Evolutionary conservation across 495 filamentous ascomycete species (phyloP), one percentile per base, ranked within the genome.

Genomic region (Lophiotrema nucula): DNA sequence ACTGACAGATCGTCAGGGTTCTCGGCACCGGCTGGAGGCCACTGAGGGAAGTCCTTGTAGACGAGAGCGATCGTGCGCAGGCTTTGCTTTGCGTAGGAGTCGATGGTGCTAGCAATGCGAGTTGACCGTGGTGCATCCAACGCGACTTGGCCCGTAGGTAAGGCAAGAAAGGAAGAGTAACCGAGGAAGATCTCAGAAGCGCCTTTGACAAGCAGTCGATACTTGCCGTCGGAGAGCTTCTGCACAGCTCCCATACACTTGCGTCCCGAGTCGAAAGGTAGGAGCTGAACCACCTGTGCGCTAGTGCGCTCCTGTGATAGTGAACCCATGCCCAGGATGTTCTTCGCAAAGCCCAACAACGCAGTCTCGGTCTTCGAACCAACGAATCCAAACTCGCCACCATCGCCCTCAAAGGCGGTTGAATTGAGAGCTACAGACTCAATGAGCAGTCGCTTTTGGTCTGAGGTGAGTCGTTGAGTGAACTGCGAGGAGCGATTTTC

Each of bases 361-460:
- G 90, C 88, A 4, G 90, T 92, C 65, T 96, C 90, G 0, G 90
- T 96, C 75, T 95, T 96, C 4, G 90, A 95, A 47, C 90, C 90
- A 53, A 95, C 83, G 59, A 92, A 96, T 0, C 81, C 81, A 22
- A 60, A 60, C 0, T 88, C 88, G 35, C 89, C 83, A 27, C 82
- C 78, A 27, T 92, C 88, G 26, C 88, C 86, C 68, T 96, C 89
- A 61, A 92, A 95, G 5, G 90, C 90, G 0, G 90, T 95, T 1
- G 90, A 92, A 73, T 96, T 96, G 56, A 92, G 72, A 12, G 85
- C 80, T 58, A 96, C 89, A 0, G 89, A 92, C 47, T 90, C 79
- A 25, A 82, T 73, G 5, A 96, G 67, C 15, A 91, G 68, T 11
- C 81, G 75, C 66, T 86, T 89, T 77, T 78, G 76, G 1, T 69